Base-by-base conservation (phyloP, 2,329 filamentous ascomycete species). In the Colletotrichum somersetense region DNA sequence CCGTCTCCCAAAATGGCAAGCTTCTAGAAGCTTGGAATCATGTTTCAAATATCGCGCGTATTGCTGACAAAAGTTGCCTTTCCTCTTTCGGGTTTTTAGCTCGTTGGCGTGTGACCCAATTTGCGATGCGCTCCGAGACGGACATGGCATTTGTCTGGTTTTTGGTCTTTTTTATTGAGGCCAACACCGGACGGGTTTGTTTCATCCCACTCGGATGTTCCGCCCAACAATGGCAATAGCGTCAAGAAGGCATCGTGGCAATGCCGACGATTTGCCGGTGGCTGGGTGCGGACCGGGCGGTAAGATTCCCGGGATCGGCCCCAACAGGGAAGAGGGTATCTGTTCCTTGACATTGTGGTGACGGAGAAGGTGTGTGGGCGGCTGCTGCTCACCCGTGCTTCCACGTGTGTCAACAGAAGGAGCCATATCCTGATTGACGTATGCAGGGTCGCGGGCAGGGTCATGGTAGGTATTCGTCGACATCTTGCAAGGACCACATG, bases 1-100 rank as follows among this genome's bases (percentile, higher is more conserved):
- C 33, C 30, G 44, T 26, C 35, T 30, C 69, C 62, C n/a, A 69
- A 69, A 48, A 38, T 53, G 46, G 69, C 30, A 72, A 59, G 46
- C 66, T 72, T 72, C 69, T 69, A 72, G 69, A 72, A 72, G 66
- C 53, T 30, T 64, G 55, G 59, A 46, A 42, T 55, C 40, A 44
- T 23, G 69, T 64, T 69, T 64, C 66, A 72, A 59, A 23, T 23
- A 56, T 30, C 30, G 30, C 30, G 30, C 55, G 50, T 44, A 55
- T 14, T 69, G 59, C 58, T 64, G 53, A 69, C 59, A 64, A 56
- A 42, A 48, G 62, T 14, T n/a, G 33, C 18, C 18, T n/a, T 56
- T 44, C 30, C 52, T 69, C 30, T 64, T 65, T 72, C 53, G 46
- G 30, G n/a, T 12, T 33, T 38, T 38, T 30, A 20, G 42, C 53